A percentile compares a stretch with the other conserved stretches of the same genome.
These are phyloP conservation scores for Fomitopsis palustris DNA, from an alignment of 1,284 basidiomycete species.

Conservation along the genomic window DNA sequence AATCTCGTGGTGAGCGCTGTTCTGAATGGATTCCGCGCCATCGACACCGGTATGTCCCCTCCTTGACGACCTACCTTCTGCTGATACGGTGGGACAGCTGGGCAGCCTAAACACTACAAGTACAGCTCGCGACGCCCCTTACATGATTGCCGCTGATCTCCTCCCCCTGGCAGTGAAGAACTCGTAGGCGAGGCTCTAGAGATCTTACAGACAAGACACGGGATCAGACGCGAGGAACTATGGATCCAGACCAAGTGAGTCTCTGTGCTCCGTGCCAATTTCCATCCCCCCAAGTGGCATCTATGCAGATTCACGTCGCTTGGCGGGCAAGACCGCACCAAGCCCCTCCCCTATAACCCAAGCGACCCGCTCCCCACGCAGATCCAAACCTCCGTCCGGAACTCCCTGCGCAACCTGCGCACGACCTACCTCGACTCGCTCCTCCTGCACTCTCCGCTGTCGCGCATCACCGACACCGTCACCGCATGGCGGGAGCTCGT, in stretches of 20 bases:
- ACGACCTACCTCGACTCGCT: constrained; percentile 73
- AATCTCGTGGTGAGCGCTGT: constrained; percentile 69
- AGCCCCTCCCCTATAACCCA: constrained; percentile 72
- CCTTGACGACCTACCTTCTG: neutral
- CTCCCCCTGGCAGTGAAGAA: constrained; percentile 53
- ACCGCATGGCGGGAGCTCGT: constrained; percentile 66
- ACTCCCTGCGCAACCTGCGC: constrained; percentile 62
- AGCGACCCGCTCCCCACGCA: constrained; percentile 52
- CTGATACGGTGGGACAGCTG: constrained; percentile 42
- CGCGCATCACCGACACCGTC: constrained; percentile 53
- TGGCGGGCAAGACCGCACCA: constrained; percentile 62
- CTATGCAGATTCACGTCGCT: constrained; percentile 72
- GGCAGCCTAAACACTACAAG: constrained; percentile 78
- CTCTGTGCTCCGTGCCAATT: neutral
- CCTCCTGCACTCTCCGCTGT: constrained; percentile 73
- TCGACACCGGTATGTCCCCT: constrained; percentile 70
- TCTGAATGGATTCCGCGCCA: constrained; percentile 69
- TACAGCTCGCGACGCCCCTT: constrained; percentile 30
- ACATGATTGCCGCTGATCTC: neutral
- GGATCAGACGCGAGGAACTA: constrained; percentile 30
- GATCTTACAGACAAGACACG: constrained; percentile 33
- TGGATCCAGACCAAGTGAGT: constrained; percentile 72
- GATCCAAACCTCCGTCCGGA: constrained; percentile 58
- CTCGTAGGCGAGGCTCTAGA: constrained; percentile 71
- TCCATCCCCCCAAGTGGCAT: neutral